phyloP scores from a whole-genome alignment of 23 red algal genomes.

The Chondrus crispus region DNA sequence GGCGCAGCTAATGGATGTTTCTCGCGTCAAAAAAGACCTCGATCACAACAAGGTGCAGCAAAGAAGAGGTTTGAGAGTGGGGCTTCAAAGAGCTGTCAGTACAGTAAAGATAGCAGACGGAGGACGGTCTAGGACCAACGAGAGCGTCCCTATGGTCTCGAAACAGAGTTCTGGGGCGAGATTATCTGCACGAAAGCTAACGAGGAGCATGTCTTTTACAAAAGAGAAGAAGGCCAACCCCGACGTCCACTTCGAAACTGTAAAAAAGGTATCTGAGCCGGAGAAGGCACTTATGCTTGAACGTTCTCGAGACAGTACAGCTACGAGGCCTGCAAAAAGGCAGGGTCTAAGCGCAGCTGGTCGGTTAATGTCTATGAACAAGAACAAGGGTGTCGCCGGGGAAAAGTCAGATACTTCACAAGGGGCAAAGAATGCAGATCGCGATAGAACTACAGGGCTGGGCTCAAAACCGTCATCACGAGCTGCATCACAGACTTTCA shows the following conservation, averaged over 20 bases:
- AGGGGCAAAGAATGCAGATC: neutral
- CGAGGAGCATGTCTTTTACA: constrained; percentile 5
- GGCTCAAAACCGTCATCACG: no score
- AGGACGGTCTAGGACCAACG: neutral
- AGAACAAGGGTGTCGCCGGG: neutral
- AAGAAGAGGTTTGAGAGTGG: neutral
- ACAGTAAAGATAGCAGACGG: neutral
- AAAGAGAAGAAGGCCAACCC: neutral
- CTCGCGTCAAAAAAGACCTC: constrained; percentile 15
- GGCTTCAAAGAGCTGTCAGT: constrained; percentile 38
- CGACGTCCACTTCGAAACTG: neutral
- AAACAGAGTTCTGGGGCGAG: neutral
- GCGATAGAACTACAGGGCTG: no score
- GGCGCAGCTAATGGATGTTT: constrained; percentile 15
- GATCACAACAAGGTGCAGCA: constrained; percentile 33
- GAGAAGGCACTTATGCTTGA: neutral
- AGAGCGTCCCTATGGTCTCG: neutral
- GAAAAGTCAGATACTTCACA: neutral
- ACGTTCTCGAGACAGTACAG: neutral
- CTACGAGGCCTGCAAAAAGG: neutral
- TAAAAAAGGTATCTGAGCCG: neutral
- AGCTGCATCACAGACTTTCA: neutral
- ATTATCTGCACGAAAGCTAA: neutral
- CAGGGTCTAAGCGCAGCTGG: neutral
- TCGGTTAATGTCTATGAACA: neutral